Conservation (phyloP, 208 protist species). For the Herpetomonas tarakana region DNA sequence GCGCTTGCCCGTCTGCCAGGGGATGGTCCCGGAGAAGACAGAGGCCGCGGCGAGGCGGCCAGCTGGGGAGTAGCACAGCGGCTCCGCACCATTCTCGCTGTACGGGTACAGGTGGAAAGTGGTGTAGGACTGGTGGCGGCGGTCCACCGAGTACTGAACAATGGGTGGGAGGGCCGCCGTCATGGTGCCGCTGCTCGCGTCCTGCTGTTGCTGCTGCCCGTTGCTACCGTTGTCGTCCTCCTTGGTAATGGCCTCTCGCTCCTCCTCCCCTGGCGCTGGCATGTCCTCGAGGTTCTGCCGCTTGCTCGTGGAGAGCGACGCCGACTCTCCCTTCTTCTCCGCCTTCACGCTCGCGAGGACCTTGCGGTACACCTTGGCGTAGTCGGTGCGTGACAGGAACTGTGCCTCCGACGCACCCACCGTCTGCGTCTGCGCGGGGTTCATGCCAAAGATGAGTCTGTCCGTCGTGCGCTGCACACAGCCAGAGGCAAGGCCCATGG, state of each 20-base stretch:
- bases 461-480: conserved; percentile 80
- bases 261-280: neutral
- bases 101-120: conserved; percentile 83
- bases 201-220: no score
- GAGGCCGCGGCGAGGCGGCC: conserved; percentile 57
- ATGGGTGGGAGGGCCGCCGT: conserved; percentile 24
- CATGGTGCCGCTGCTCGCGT: conserved; percentile 4
- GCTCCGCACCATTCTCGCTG: conserved; percentile 68
- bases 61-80: conserved; percentile 56
- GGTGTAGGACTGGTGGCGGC: conserved; percentile 75
- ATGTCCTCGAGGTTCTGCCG: neutral
- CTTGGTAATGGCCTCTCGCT: no score
- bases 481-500: conserved; percentile 65
- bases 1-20: conserved; percentile 88
- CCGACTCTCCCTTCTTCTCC: conserved; percentile 2
- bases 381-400: conserved; percentile 79
- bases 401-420: conserved; percentile 78
- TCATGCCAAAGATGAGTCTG: conserved; percentile 72
- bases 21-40: conserved; percentile 72
- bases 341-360: conserved; percentile 32
- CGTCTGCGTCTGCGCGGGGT: conserved; percentile 73
- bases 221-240: no score
- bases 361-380: conserved; percentile 68
- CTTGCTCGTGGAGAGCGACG: neutral
- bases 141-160: conserved; percentile 77